Conservation (phyloP, 805 yeast genomes). For the Teunomyces pallodes region DNA sequence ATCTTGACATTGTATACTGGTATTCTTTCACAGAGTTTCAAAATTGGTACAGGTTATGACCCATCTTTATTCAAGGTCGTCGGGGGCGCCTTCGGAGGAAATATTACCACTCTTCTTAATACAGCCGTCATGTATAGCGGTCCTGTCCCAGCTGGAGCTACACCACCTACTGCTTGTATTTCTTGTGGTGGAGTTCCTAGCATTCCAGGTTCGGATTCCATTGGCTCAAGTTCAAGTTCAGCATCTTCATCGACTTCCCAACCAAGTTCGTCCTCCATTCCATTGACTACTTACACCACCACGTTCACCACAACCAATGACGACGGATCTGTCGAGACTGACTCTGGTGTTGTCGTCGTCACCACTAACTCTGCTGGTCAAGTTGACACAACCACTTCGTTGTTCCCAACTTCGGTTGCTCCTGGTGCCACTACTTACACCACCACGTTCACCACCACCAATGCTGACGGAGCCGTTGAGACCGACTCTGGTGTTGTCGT, state of each 20-base stretch:
- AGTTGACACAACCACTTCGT: background rate
- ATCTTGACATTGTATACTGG: slow-evolving; percentile 6
- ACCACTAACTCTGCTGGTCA: background rate
- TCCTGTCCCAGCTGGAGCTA: slow-evolving; percentile 5
- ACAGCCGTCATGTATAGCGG: slow-evolving; percentile 6
- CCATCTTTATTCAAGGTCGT: background rate
- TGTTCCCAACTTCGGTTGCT: background rate
- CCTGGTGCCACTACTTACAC: slow-evolving; percentile 16
- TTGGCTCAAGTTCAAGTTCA: background rate
- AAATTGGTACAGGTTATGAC: slow-evolving; percentile 24
- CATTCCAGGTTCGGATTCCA: background rate
- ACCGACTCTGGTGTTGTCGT: slow-evolving; percentile 19
- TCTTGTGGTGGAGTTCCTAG: slow-evolving; percentile 1
- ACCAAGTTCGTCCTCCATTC: background rate
- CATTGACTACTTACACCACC: slow-evolving; percentile 1
- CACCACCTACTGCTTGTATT: slow-evolving; percentile 3
- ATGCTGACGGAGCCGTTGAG: slow-evolving; percentile 12
- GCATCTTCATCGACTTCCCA: background rate
- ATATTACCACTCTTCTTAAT: background rate
- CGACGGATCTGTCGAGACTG: slow-evolving; percentile 1
- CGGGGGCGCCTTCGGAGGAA: background rate
- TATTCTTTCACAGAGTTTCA: slow-evolving; percentile 5
- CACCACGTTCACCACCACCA: slow-evolving; percentile 15
- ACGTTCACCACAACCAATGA: background rate
- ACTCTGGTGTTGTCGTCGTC: slow-evolving; percentile 4